Evolutionary conservation across 441 rosid species (phyloP).

Genomic region (Macaranga tanarius): DNA sequence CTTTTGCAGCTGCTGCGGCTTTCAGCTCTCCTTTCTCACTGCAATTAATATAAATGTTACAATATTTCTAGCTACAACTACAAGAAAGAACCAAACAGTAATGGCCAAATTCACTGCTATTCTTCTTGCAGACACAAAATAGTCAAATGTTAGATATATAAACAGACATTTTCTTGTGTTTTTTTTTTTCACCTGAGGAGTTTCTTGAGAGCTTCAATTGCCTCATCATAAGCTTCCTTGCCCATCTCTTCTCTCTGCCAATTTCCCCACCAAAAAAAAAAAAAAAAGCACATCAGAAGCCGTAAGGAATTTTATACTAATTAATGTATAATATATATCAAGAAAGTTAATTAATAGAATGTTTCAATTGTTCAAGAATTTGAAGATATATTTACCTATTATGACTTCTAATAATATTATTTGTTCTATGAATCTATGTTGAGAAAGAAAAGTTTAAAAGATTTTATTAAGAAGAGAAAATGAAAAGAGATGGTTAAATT

Average conservation of each 20-base stretch:
- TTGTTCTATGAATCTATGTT: not conserved
- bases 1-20: conserved; percentile 68
- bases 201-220: conserved; percentile 82
- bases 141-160: no score
- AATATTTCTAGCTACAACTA: no score
- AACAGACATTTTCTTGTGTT: not conserved
- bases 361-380: no score
- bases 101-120: no score
- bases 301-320: no score
- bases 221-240: conserved; percentile 65
- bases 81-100: no score
- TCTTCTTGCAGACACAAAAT: no score
- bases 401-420: no score
- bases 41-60: conserved; percentile 7
- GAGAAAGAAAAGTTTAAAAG: not conserved
- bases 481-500: not conserved
- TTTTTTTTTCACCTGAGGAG: conserved; percentile 51
- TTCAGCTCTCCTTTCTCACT: conserved; percentile 88
- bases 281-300: no score
- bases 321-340: not conserved
- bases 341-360: not conserved
- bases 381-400: no score
- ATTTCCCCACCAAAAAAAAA: conserved; percentile 14
- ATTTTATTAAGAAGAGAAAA: not conserved
- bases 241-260: conserved; percentile 77